Base-by-base conservation (phyloP, 768 basidiomycete genomes). In the Tephrocybe sp. region DNA sequence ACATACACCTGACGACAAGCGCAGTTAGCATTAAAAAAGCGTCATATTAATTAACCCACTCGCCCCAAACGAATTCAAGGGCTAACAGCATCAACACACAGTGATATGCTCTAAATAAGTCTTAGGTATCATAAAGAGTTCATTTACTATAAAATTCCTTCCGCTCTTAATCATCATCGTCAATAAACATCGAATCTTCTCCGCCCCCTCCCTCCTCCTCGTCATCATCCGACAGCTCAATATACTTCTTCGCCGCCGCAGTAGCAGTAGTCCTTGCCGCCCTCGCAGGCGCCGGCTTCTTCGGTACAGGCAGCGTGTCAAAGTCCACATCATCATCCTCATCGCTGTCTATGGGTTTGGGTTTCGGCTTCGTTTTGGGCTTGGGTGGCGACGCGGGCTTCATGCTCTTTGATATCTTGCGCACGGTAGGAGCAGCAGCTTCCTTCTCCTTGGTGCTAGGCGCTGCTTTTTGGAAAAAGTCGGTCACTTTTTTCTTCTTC, bases 331-430 rank as follows among this genome's bases (percentile, higher is more conserved):
- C 65, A 27, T 65, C 65, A 27, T 77, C 66, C 32, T 66, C 65
- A 24, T 77, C 79, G 9, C 79, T 77, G 39, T 76, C 74, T 21
- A 76, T 75, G 28, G 66, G n/a, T n/a, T n/a, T 68, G 16, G 67
- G 64, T 28, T 62, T 62, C 58, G 69, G 70, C 64, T 73, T 75
- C 19, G 71, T 47, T 15, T 81, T 84, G 56, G 69, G 62, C 53
- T 77, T 78, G 1, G 72, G 69, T 24, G 77, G 77, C 27, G 77
- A 78, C 31, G 79, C 82, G 3, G 79, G 74, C 59, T 82, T 82
- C 69, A 80, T 83, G 61, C 70, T 82, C 62, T 77, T 76, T 22
- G 83, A 81, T 9, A 84, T 68, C 59, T 82, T 83, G 49, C 76
- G 71, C 24, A 56, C 58, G 28, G 64, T 63, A 4, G 69, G 73